Evolutionary conservation across 345 rosid species (phyloP).

Genomic region (Rhodamnia argentea): DNA sequence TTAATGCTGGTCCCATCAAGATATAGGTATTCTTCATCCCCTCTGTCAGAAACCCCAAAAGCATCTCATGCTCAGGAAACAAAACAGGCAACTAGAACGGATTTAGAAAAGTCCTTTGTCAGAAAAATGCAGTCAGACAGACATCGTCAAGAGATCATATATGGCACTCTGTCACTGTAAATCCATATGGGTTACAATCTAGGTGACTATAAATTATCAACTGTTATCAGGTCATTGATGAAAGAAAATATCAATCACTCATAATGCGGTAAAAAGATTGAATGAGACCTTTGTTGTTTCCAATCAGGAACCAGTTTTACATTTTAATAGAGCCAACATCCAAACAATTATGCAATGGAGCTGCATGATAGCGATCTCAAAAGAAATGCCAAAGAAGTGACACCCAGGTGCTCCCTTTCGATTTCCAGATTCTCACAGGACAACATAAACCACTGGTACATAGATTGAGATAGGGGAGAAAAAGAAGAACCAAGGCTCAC

Average conservation of each 20-base stretch:
- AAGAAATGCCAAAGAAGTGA: neutral
- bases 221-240: neutral
- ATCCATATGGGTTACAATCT: neutral
- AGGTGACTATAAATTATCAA: neutral
- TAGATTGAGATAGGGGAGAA: neutral
- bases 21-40: slow-evolving; percentile 45
- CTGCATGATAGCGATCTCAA: neutral
- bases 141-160: neutral
- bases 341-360: neutral
- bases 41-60: slow-evolving; percentile 27
- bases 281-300: neutral
- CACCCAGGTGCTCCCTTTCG: neutral
- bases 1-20: slow-evolving; percentile 47
- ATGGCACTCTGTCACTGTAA: neutral
- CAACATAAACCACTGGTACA: neutral
- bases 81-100: neutral
- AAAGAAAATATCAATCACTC: neutral
- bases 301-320: neutral
- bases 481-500: slow-evolving; percentile 23
- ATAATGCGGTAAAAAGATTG: neutral
- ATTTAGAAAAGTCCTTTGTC: neutral
- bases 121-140: neutral
- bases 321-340: neutral
- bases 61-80: neutral
- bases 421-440: neutral